Evolutionary conservation across 805 yeast species (phyloP), one percentile per base, ranked within the genome.

Genomic region (Wickerhamomyces bisporus): DNA sequence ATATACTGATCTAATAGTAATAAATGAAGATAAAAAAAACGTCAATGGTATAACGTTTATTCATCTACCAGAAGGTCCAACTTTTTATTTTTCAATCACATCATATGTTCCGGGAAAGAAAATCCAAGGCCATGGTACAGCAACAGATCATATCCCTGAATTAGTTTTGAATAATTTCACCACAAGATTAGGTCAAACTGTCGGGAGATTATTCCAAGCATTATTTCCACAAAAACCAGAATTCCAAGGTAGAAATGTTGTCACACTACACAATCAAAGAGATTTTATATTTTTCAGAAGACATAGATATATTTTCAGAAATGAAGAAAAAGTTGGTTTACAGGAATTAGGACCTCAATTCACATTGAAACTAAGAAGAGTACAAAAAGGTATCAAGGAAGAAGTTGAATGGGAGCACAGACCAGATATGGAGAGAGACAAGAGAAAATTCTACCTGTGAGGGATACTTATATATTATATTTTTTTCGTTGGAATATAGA

Each of bases 291-390:
- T 93, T 54, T 91, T 93, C 71, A 76, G 98, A 65, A 78, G 97
- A 65, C 98, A 93, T 58, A 75, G 98, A 53, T 93, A 93, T 53
- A 68, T 87, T 1, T 93, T 93, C 65, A 73, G 77, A 55, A 85
- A 87, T 57, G 96, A 88, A 49, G 95, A 87, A 60, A 81, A 79
- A 52, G 97, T 91, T 2, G 98, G 98, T 7, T 65, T 93, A 35
- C 98, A 93, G 56, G 98, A 93, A 57, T 66, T 93, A 31, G 98
- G 98, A 0, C 98, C 98, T 1, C 97, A 89, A 61, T 93, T 93
- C 61, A 93, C 98, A 1, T 64, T 93, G 58, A 81, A 84, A 57
- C 65, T 93, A 49, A 77, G 96, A 61, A 73, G 98, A 55, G 68
- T 93, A 41, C 98, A 91, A 61, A 83, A 79, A 64, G 98, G 98